A percentile compares a stretch with the other conserved stretches of the same genome.
phyloP scores from a whole-genome alignment of 2,329 filamentous ascomycete genomes.

The Ophiostoma sp. region DNA sequence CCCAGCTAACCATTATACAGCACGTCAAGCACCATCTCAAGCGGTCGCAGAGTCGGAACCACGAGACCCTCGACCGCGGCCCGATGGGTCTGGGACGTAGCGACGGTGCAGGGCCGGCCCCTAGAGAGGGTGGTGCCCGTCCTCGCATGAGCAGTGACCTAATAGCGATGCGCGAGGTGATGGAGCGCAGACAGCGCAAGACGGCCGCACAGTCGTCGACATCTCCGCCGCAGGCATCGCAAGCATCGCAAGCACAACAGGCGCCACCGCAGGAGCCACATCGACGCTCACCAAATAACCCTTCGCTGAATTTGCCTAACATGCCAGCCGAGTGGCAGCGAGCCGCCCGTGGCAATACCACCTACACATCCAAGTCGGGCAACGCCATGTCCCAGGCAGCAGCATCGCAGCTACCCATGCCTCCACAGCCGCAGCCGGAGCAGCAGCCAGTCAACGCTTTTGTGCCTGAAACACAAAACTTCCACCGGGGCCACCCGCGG shows the following conservation, averaged over 20 bases:
- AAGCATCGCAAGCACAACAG: not conserved
- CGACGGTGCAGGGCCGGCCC: not conserved
- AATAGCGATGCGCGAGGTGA: conserved; percentile 21
- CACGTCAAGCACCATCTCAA: conserved; percentile 19
- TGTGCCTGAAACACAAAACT: not conserved
- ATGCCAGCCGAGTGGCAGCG: not conserved
- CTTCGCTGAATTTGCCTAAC: not conserved
- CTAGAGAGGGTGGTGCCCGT: not conserved
- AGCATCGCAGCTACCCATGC: not conserved
- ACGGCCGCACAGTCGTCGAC: not conserved
- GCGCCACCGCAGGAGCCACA: not conserved
- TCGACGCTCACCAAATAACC: not conserved
- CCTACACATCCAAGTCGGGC: too few species aligned
- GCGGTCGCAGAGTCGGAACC: conserved; percentile 2
- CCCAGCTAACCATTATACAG: conserved; percentile 13
- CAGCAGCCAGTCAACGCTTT: not conserved
- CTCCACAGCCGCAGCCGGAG: not conserved
- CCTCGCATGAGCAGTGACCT: conserved; percentile 15
- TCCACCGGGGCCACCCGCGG: not conserved
- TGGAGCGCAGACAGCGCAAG: conserved; percentile 23
- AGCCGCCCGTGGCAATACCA: not conserved
- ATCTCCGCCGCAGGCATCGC: not conserved
- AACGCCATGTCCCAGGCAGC: not conserved
- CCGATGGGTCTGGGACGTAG: not conserved
- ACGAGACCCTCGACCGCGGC: not conserved